Percentiles rank a stretch among this genome's conserved stretches.
Evolutionary conservation across 169 alveolate genomes (phyloP).

Genomic region (Plasmodium vivax): DNA sequence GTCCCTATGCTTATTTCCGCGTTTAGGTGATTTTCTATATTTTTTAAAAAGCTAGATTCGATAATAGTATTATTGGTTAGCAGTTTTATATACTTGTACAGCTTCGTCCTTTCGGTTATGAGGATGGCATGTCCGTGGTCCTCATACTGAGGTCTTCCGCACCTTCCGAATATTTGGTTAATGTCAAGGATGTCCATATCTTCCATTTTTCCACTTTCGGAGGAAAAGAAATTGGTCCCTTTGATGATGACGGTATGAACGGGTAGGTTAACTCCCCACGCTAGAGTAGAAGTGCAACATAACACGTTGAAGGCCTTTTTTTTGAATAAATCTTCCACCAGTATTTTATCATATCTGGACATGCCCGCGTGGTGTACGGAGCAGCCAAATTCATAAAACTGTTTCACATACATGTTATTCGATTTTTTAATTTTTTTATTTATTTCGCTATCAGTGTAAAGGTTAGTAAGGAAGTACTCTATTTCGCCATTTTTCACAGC

Average conservation of each 20-base stretch:
- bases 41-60: conserved; percentile 80
- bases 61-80: conserved; percentile 82
- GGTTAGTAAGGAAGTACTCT: conserved; percentile 15
- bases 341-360: conserved; percentile 94
- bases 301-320: conserved; percentile 95
- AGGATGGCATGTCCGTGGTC: conserved; percentile 94
- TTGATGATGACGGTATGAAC: conserved; percentile 99
- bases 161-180: conserved; percentile 99
- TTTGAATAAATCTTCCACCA: conserved; percentile 97
- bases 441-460: conserved; percentile 70
- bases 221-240: conserved; percentile 98
- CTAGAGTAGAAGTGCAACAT: conserved; percentile 99
- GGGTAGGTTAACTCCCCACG: conserved; percentile 99
- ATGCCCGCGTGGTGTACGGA: conserved; percentile 99
- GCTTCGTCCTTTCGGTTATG: conserved; percentile 82
- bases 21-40: conserved; percentile 89
- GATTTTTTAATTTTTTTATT: conserved; percentile 60
- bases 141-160: conserved; percentile 99
- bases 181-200: conserved; percentile 98
- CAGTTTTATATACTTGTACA: conserved; percentile 79
- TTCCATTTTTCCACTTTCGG: conserved; percentile 97
- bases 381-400: conserved; percentile 95
- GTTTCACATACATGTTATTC: conserved; percentile 52
- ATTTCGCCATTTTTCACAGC: conserved; percentile 44
- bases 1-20: conserved; percentile 98